Evolutionary conservation across 108 stramenopile species (phyloP).

Genomic region (Fistulifera pelliculosa): DNA sequence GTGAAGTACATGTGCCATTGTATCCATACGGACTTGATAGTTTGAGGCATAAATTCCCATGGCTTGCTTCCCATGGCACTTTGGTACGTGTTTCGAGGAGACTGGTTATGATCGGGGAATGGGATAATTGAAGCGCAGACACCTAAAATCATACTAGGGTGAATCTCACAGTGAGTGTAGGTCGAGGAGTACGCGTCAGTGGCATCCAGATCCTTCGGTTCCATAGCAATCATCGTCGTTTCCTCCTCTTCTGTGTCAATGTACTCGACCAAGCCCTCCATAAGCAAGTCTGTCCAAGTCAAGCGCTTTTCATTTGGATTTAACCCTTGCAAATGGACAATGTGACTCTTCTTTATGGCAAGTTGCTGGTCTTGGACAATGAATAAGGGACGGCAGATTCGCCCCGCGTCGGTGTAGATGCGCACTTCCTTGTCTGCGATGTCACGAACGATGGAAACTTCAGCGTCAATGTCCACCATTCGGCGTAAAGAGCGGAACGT

Average conservation of each 20-base stretch:
- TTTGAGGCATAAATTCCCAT: slow-evolving; percentile 97
- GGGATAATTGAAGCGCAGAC: slow-evolving; percentile 96
- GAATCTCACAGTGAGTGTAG: slow-evolving; percentile 99
- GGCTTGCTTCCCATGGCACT: slow-evolving; percentile 89
- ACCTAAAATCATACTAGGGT: slow-evolving; percentile 96
- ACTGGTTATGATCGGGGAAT: slow-evolving; percentile 99
- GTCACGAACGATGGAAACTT: slow-evolving; percentile 94
- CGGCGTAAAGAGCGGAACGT: slow-evolving; percentile 89
- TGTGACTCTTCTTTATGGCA: slow-evolving; percentile 78
- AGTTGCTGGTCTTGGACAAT: slow-evolving; percentile 85
- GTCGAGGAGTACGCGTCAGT: slow-evolving; percentile 88
- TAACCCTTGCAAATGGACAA: slow-evolving; percentile 65
- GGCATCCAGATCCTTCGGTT: slow-evolving; percentile 81
- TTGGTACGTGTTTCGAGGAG: slow-evolving; percentile 99
- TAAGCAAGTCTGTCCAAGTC: slow-evolving; percentile 86
- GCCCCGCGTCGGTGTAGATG: slow-evolving; percentile 98
- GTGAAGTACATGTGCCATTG: slow-evolving; percentile 98
- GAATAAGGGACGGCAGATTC: slow-evolving; percentile 96
- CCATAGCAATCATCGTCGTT: slow-evolving; percentile 98
- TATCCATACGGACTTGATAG: slow-evolving; percentile 99
- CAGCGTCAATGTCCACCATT: slow-evolving; percentile 91
- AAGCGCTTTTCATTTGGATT: slow-evolving; percentile 48
- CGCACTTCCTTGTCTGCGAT: slow-evolving; percentile 91
- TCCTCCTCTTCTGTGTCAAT: slow-evolving; percentile 99
- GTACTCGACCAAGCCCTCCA: slow-evolving; percentile 94